Base-by-base conservation (phyloP, 1,284 basidiomycete species). In the Sutorius eximius region DNA sequence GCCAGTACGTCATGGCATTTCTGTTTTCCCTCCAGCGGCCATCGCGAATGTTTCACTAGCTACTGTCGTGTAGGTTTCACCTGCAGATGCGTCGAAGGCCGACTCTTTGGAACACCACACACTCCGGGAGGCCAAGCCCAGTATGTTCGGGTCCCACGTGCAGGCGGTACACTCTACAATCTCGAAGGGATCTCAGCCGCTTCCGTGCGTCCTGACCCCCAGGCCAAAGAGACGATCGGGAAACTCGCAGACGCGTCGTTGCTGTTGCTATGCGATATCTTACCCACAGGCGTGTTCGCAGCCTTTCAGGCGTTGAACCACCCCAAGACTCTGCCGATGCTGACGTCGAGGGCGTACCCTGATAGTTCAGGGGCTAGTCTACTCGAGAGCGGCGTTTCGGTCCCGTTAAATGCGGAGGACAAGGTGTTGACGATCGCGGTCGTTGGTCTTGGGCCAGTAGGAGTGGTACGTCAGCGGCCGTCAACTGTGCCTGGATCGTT, bases 101-200 rank as follows among this genome's bases (percentile, higher is more conserved):
- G 73, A 27, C 76, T 93, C 10, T 90, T 94, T 67, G 93, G 93
- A 36, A 84, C 83, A 33, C 83, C 87, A 0, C 66, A 71, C 11
- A 80, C 93, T 1, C 85, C 87, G 9, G 94, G 93, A 12, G 91
- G 85, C 2, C 94, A 96, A 75, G 93, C 93, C 0, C 92, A 95
- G 71, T 96, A 89, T 68, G 80, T 93, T 4, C 83, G 87, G 29
- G 84, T 93, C 12, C 91, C 91, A 7, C 82, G 82, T 53, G 91
- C 87, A 1, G 91, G 91, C 27, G 88, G 88, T 18, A 91, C 89
- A 0, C 78, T 93, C 7, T 91, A 87, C 75, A 85, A 80, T 56
- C 76, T 91, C 37, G 79, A 77, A 53, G 75, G 81, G 33, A 45
- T 77, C 70, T 29, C 75, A 68, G 66, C 73, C 63, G 27, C 73